phyloP scores from a whole-genome alignment of 2,329 filamentous ascomycete genomes.

The Lecanicillium sp. region DNA sequence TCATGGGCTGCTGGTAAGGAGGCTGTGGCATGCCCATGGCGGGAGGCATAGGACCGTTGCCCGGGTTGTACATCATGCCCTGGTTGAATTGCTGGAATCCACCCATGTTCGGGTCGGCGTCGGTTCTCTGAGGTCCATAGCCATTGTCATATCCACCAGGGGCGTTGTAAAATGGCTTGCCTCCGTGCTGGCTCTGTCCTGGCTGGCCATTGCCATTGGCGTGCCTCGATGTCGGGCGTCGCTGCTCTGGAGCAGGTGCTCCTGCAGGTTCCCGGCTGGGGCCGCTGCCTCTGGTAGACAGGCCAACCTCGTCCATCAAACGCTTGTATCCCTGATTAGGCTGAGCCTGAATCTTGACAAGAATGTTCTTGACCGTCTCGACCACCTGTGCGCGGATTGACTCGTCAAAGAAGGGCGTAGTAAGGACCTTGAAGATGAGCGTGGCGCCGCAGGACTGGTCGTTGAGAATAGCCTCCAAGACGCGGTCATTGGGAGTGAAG shows the following conservation, averaged over 20 bases:
- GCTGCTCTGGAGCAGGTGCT: slow-evolving; percentile 41
- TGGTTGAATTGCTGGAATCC: slow-evolving; percentile 45
- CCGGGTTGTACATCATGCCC: slow-evolving; percentile 42
- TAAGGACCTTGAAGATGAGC: slow-evolving; percentile 96
- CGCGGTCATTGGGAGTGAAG: slow-evolving; percentile 80
- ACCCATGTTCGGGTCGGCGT: slow-evolving; percentile 42
- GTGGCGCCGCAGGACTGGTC: slow-evolving; percentile 91
- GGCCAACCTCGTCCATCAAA: slow-evolving; percentile 94
- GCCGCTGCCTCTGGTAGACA: slow-evolving; percentile 58
- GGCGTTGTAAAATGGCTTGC: slow-evolving; percentile 45
- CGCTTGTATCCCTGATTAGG: slow-evolving; percentile 96
- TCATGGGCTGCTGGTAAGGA: slow-evolving; percentile 52
- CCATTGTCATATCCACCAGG: slow-evolving; percentile 41
- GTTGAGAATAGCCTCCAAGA: slow-evolving; percentile 80
- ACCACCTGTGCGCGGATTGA: slow-evolving; percentile 79
- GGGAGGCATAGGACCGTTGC: slow-evolving; percentile 37
- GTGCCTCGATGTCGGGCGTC: slow-evolving; percentile 46
- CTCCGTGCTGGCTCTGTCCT: slow-evolving; percentile 31
- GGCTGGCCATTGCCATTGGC: slow-evolving; percentile 36
- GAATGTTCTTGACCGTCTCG: slow-evolving; percentile 83
- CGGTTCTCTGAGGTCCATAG: slow-evolving; percentile 44
- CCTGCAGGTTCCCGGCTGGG: slow-evolving; percentile 35
- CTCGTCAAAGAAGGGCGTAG: slow-evolving; percentile 95
- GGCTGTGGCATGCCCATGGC: slow-evolving; percentile 44
- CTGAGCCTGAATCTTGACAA: slow-evolving; percentile 85